phyloP scores from a whole-genome alignment of 805 yeast species.

The Teunomyces gatunensis region DNA sequence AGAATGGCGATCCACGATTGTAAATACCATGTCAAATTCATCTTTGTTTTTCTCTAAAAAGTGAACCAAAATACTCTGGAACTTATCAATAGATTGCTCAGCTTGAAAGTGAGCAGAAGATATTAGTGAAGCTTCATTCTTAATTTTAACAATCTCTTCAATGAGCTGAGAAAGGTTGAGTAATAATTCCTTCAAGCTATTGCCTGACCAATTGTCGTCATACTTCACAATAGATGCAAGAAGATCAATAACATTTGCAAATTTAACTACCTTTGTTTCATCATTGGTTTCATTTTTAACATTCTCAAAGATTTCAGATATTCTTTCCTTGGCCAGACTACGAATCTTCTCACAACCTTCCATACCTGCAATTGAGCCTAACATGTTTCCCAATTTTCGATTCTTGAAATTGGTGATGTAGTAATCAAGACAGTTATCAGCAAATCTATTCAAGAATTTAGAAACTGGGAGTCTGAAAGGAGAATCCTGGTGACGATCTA shows the following conservation, averaged over 20 bases:
- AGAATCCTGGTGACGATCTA: slow-evolving; percentile 80
- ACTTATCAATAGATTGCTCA: slow-evolving; percentile 62
- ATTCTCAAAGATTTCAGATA: slow-evolving; percentile 47
- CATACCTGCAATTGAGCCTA: slow-evolving; percentile 62
- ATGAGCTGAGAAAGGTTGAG: slow-evolving; percentile 42
- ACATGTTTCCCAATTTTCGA: slow-evolving; percentile 61
- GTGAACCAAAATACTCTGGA: slow-evolving; percentile 45
- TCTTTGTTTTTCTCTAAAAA: slow-evolving; percentile 24
- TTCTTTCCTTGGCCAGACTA: slow-evolving; percentile 49
- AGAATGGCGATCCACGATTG: slow-evolving; percentile 35
- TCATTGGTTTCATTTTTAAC: slow-evolving; percentile 48
- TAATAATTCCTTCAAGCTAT: slow-evolving; percentile 23
- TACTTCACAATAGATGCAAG: slow-evolving; percentile 49
- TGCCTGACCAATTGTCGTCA: slow-evolving; percentile 51
- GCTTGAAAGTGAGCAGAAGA: slow-evolving; percentile 69
- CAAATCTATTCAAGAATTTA: slow-evolving; percentile 78
- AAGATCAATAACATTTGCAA: slow-evolving; percentile 72
- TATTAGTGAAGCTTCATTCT: slow-evolving; percentile 42
- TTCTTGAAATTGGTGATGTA: slow-evolving; percentile 65
- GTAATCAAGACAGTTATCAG: slow-evolving; percentile 68
- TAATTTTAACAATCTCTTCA: slow-evolving; percentile 42
- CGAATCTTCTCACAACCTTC: slow-evolving; percentile 58
- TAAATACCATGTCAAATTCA: slow-evolving; percentile 28
- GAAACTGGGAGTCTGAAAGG: slow-evolving; percentile 93
- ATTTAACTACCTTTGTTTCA: slow-evolving; percentile 58